Conservation (phyloP, 768 basidiomycete genomes). For the Boletus bicolor region DNA sequence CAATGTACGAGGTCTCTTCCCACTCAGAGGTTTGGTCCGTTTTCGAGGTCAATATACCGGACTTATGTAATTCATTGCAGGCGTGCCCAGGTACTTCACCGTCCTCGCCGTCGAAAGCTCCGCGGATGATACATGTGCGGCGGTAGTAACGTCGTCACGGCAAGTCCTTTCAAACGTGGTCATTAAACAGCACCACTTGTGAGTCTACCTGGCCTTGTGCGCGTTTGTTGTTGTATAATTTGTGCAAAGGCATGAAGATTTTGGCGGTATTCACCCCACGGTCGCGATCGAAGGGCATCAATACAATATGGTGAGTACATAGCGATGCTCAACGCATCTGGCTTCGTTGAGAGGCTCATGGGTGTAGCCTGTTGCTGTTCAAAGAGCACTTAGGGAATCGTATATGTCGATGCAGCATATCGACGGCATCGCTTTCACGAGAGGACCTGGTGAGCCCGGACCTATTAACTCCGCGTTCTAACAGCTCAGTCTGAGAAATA, state of each 20-base stretch:
- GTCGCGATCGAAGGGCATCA: constrained; percentile 78
- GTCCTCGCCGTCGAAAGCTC: constrained; percentile 79
- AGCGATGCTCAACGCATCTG: neutral
- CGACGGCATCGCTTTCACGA: constrained; percentile 87
- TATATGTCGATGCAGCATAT: constrained; percentile 56
- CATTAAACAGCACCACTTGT: constrained; percentile 73
- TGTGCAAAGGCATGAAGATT: constrained; percentile 24
- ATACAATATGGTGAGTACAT: constrained; percentile 58
- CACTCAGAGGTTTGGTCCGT: neutral
- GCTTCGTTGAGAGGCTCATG: neutral
- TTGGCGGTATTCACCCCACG: constrained; percentile 76
- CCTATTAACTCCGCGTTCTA: neutral
- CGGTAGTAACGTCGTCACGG: constrained; percentile 71
- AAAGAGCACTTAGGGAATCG: constrained; percentile 64
- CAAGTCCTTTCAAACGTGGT: constrained; percentile 82
- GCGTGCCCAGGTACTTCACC: constrained; percentile 40
- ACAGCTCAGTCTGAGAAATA: constrained; percentile 20
- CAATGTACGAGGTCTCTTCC: neutral
- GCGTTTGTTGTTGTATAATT: neutral
- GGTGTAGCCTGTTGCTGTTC: constrained; percentile 68
- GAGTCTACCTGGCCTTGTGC: constrained; percentile 14
- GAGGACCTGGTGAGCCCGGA: constrained; percentile 65
- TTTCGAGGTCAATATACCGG: neutral
- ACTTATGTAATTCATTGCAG: neutral
- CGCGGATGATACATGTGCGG: constrained; percentile 92